Evolutionary conservation across 108 stramenopile species (phyloP).

Genomic region (Pseudonitzschia multiseries): DNA sequence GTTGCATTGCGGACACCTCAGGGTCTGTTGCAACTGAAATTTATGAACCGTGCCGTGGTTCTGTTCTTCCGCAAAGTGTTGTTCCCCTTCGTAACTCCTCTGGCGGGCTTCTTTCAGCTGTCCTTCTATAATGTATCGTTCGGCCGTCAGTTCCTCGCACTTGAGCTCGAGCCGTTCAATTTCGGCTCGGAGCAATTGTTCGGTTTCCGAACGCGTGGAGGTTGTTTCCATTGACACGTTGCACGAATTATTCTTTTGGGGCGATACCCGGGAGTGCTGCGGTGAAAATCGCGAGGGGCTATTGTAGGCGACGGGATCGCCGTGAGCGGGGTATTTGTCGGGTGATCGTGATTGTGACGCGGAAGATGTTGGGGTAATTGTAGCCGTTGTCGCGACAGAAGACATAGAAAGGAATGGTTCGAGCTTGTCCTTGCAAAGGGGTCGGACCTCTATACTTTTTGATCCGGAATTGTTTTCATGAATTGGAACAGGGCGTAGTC

Average conservation of each 20-base stretch:
- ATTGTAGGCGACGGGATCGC: neutral
- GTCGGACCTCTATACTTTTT: neutral
- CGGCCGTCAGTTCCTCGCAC: slow-evolving; percentile 18
- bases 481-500: neutral
- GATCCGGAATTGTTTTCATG: neutral
- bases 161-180: neutral
- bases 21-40: slow-evolving; percentile 25
- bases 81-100: neutral
- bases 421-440: neutral
- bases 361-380: slow-evolving; percentile 7
- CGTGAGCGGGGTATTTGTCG: neutral
- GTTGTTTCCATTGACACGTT: neutral
- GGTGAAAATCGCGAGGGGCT: neutral
- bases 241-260: neutral
- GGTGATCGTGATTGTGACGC: neutral
- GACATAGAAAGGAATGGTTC: neutral
- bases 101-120: slow-evolving; percentile 16
- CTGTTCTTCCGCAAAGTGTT: neutral
- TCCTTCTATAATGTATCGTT: slow-evolving; percentile 8
- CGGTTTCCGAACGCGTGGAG: neutral
- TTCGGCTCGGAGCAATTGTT: slow-evolving; percentile 11
- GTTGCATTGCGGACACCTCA: slow-evolving; percentile 20
- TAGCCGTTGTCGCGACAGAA: neutral
- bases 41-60: slow-evolving; percentile 13
- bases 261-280: neutral